Evolutionary conservation across 805 yeast genomes (phyloP).

Genomic region (Pichia nakasei): DNA sequence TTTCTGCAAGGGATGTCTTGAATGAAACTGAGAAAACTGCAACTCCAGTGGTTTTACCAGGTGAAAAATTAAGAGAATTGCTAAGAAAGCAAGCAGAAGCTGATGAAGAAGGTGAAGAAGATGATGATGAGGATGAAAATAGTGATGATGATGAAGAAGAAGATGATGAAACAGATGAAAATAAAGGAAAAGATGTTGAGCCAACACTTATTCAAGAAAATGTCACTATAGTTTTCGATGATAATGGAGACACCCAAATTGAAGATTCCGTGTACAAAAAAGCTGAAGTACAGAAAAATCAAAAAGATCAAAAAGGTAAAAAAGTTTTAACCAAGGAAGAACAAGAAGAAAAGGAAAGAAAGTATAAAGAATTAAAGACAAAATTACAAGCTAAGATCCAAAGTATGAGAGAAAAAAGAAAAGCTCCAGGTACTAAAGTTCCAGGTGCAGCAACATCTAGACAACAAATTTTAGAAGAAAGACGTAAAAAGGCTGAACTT

Average conservation of each 20-base stretch:
- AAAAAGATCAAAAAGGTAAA: slow-evolving; percentile 11
- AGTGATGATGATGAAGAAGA: slow-evolving; percentile 17
- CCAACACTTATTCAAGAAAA: slow-evolving; percentile 5
- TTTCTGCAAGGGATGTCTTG: slow-evolving; percentile 54
- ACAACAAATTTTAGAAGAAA: slow-evolving; percentile 64
- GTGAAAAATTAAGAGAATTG: slow-evolving; percentile 13
- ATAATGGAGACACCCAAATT: slow-evolving; percentile 50
- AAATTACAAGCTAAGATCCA: slow-evolving; percentile 69
- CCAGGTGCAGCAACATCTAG: slow-evolving; percentile 80
- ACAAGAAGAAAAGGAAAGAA: slow-evolving; percentile 39
- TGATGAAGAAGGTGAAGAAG: slow-evolving; percentile 5
- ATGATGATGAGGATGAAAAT: slow-evolving; percentile 5
- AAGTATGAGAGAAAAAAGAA: slow-evolving; percentile 66
- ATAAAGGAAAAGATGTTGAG: slow-evolving; percentile 4
- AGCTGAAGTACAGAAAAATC: slow-evolving; percentile 8
- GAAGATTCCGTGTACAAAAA: slow-evolving; percentile 9
- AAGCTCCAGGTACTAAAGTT: slow-evolving; percentile 80
- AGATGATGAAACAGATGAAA: slow-evolving; percentile 24
- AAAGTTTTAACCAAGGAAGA: slow-evolving; percentile 37
- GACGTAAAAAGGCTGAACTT: slow-evolving; percentile 41
- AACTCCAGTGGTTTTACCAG: slow-evolving; percentile 34
- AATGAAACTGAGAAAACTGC: slow-evolving; percentile 48
- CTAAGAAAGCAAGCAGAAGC: slow-evolving; percentile 14
- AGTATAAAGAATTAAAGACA: slow-evolving; percentile 62
- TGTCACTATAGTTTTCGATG: slow-evolving; percentile 51